Percentiles rank a stretch among this genome's conserved stretches.
Conservation (phyloP, 768 basidiomycete species). For the Stropharia rugosoannulata region DNA sequence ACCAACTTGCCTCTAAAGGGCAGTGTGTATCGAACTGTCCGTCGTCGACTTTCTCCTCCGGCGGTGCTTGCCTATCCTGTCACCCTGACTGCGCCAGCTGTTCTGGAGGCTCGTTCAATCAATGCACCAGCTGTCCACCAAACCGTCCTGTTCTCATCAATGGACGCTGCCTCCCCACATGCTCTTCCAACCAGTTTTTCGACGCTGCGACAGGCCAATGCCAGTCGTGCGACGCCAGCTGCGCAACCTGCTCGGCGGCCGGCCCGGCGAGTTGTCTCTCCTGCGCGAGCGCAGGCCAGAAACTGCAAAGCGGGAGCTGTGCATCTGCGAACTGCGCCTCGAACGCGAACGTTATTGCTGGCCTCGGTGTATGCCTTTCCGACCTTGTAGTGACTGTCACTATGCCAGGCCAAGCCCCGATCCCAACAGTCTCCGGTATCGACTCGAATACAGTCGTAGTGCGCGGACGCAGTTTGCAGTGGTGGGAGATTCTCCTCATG, state of each 20-base stretch:
- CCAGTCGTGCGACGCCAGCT: conserved; percentile 67
- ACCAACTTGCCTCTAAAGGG: conserved; percentile 66
- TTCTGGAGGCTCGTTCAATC: conserved; percentile 66
- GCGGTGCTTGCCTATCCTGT: conserved; percentile 67
- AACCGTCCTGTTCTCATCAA: conserved; percentile 68
- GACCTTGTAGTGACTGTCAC: conserved; percentile 57
- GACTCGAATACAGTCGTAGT: conserved; percentile 41
- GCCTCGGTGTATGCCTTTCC: conserved; percentile 79
- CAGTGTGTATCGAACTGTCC: conserved; percentile 76
- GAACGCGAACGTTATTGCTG: conserved; percentile 54
- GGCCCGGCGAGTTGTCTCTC: conserved; percentile 72
- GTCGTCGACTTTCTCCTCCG: conserved; percentile 62
- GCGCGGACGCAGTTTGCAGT: conserved; percentile 48
- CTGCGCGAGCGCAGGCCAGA: conserved; percentile 62
- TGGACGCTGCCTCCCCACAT: conserved; percentile 78
- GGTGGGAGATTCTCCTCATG: conserved; percentile 91
- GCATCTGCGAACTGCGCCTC: conserved; percentile 56
- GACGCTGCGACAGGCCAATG: conserved; percentile 63
- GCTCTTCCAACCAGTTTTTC: conserved; percentile 67
- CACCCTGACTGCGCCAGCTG: conserved; percentile 84
- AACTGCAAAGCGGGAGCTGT: conserved; percentile 68
- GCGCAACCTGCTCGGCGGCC: conserved; percentile 73
- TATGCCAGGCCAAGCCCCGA: conserved; percentile 41
- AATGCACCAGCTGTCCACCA: conserved; percentile 72
- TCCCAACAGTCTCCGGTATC: conserved; percentile 62